Evolutionary conservation across 345 rosid species (phyloP), one percentile per base, ranked within the genome.

Genomic region (Eucalyptus decipiens): DNA sequence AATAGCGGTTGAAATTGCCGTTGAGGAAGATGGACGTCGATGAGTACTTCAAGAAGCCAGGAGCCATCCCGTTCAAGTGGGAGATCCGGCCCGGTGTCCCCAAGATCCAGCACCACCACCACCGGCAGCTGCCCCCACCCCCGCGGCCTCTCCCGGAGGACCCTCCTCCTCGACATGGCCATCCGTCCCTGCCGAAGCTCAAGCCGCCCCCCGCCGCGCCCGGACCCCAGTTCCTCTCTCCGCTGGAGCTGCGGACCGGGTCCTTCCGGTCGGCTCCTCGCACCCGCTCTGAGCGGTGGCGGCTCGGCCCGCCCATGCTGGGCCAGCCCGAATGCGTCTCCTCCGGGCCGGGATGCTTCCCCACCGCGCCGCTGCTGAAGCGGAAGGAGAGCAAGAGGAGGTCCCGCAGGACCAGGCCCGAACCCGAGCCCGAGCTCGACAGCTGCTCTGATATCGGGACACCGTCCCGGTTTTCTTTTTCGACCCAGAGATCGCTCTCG

Each of bases 41-140:
- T 49, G 98, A 97, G 28, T 96, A 98, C 19, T 97, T 94, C 93
- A 95, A 88, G 90, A 94, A 94, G 88, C 96, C 98, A 5, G 99
- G 99, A 81, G 90, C 97, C 2, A 76, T 97, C 81, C 99, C 99
- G 8, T 97, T 97, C 92, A 97, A 97, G 89, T 97, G 99, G 99
- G 99, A 97, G 95, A 92, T 96, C 93, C 97, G 99, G 87, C 99
- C 99, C 40, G 99, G 99, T 17, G 97, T 97, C 9, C 99, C 99
- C 90, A 96, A 95, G 89, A 86, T 89, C 91, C 95, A 93, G 50
- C 94, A 85, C 87, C 90, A 51, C 91, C 48, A 8, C 62, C 85
- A 21, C 88, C 92, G 72, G 11, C 54, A 89, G 47, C 91, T 92
- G 9, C 90, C 92, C 30, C 87, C 88, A 6, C 89, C 92, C 30